Base-by-base conservation (phyloP, 768 basidiomycete genomes). In the Naematelia aurantialba region DNA sequence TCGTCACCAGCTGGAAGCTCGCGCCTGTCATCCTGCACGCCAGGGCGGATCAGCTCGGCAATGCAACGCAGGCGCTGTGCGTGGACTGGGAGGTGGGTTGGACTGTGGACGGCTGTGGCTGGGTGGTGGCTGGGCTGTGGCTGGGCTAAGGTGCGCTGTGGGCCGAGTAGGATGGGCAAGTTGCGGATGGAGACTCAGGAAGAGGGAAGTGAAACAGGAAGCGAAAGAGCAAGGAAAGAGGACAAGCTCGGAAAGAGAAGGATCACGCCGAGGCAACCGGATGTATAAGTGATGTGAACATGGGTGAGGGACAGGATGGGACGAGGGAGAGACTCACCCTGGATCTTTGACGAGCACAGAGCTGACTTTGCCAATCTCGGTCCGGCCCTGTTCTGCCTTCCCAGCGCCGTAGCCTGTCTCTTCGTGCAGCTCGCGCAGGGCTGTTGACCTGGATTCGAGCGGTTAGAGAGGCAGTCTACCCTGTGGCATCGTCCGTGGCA, bases 371-470 rank as follows among this genome's bases (percentile, higher is more conserved):
- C 56, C 68, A 27, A 92, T 80, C 51, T 80, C 74, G 52, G 82
- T 59, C 0, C 67, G 70, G 8, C 34, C 34, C n/a, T 69, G 59
- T 14, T 70, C 74, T 22, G 60, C 69, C 50, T 72, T 67, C 24
- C 72, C 75, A 4, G 60, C 60, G 4, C 75, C 75, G 57, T 74
- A 94, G 3, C 93, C 93, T 1, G 93, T 96, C 76, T 98, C 94
- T 78, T 98, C 94, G 68, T 85, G 82, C 13, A 98, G 82, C 75
- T 98, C 94, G 21, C 94, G 84, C 34, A 91, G 81, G 0, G 92
- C 93, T 1, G 91, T 83, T 17, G 67, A 66, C 5, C 71, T 73
- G 31, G 4, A 3, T 27, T 17, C 14, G 26, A 19, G 27, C 17
- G 14, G 17, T 25, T 39, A 12, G 21, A 31, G 22, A 14, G 21